Evolutionary conservation across 306 rosid genomes (phyloP), one percentile per base, ranked within the genome.

Genomic region (Rubus idaeus): DNA sequence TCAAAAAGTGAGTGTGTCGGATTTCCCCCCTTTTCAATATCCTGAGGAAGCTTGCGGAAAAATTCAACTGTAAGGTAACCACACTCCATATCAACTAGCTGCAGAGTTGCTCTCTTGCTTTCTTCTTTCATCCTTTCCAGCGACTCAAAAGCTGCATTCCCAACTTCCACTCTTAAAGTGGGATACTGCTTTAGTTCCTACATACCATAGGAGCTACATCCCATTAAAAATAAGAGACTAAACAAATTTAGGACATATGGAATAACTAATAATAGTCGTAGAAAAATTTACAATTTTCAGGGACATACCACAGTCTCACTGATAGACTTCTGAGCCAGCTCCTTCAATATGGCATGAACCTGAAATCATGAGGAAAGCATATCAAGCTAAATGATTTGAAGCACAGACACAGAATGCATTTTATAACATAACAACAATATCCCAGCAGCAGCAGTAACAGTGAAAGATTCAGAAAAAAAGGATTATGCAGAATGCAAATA

Each of bases 1-100:
- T 85, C 86, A 35, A 82, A 82, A 62, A 82, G 75, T 35, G 86
- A 82, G 70, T 75, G 82, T 17, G 86, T 75, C 3, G 86, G 88
- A 73, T 85, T 82, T 75, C 88, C 88, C 17, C 88, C 88, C 83
- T 79, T 85, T 17, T 85, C 88, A 52, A 85, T 75, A 76, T 85
- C 88, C 68, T 79, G 88, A 71, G 88, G 88, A 82, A 85, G 88
- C 77, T 82, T 85, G 74, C 88, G 84, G 69, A 85, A 82, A 75
- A 82, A 85, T 41, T 85, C 88, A 3, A 85, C 86, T 3, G 88
- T 85, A 40, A 85, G 75, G 82, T 85, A 85, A 53, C 86, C 86
- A 30, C 82, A 79, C 46, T 85, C 88, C 88, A 85, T 85, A 35
- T 85, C 88, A 3, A 85, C 88, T 16, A 85, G 77, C 55, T 72